A percentile compares a stretch with the other conserved stretches of the same genome.
Conservation (phyloP, 108 stramenopile genomes). For the Asterionellopsis glacialis region DNA sequence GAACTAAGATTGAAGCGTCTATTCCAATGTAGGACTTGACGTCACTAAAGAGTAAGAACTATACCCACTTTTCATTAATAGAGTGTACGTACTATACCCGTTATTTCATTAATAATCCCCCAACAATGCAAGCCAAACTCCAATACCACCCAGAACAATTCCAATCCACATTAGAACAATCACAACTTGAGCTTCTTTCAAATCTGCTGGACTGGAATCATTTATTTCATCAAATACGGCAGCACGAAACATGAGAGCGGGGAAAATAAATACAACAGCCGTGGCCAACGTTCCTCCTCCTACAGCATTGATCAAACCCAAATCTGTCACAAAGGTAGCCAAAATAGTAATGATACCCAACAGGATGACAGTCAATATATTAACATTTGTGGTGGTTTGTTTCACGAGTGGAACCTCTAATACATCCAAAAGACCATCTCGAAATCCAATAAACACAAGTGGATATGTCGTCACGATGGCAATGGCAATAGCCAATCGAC, state of each 20-base stretch:
- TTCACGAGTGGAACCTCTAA: slow-evolving; percentile 47
- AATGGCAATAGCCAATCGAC: slow-evolving; percentile 66
- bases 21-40: too few relatives aligned
- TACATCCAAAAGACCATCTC: slow-evolving; percentile 79
- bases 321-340: slow-evolving; percentile 41
- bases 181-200: background rate
- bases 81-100: too few relatives aligned
- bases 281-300: slow-evolving; percentile 82
- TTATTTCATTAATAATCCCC: background rate
- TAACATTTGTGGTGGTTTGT: slow-evolving; percentile 52
- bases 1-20: too few relatives aligned
- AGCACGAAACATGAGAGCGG: slow-evolving; percentile 63
- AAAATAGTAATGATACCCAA: slow-evolving; percentile 32
- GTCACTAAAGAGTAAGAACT: too few relatives aligned
- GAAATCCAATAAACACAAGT: slow-evolving; percentile 79
- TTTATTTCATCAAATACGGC: background rate
- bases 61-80: too few relatives aligned
- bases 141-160: background rate
- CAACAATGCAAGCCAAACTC: background rate
- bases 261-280: slow-evolving; percentile 77
- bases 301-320: slow-evolving; percentile 62
- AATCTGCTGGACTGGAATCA: background rate
- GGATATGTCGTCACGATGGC: slow-evolving; percentile 80
- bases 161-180: background rate
- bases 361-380: slow-evolving; percentile 45